Conservation (phyloP, 2,329 filamentous ascomycete species). For the Monosporascus cannonballus region DNA sequence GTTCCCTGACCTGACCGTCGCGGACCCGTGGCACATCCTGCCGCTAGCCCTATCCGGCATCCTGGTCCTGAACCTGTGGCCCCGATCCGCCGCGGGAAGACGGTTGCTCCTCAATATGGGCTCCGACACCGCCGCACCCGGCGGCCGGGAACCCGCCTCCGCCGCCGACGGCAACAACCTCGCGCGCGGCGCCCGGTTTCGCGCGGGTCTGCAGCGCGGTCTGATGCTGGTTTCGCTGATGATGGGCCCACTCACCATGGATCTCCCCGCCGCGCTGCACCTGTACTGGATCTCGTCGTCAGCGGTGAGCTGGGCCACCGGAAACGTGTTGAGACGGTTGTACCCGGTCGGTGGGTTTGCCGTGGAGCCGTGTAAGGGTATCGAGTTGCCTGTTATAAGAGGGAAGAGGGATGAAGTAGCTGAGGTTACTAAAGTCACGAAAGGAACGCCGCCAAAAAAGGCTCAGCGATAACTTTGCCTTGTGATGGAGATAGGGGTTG, state of each 20-base stretch:
- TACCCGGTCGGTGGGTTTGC: slow-evolving; percentile 17
- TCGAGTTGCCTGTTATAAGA: slow-evolving; percentile 11
- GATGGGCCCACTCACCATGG: slow-evolving; percentile 30
- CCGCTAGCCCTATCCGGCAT: slow-evolving; percentile 34
- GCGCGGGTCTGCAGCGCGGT: slow-evolving; percentile 18
- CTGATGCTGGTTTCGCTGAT: slow-evolving; percentile 23
- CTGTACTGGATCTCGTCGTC: slow-evolving; percentile 37
- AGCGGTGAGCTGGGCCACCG: slow-evolving; percentile 15
- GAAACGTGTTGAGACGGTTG: slow-evolving; percentile 10
- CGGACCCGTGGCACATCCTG: slow-evolving; percentile 45
- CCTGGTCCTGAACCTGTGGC: slow-evolving; percentile 29
- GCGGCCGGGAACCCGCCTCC: slow-evolving; percentile 8
- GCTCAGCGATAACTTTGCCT: not conserved
- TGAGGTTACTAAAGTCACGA: too few species aligned
- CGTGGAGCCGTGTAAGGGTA: slow-evolving; percentile 13
- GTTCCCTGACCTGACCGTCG: slow-evolving; percentile 47
- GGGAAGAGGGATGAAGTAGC: slow-evolving; percentile 1
- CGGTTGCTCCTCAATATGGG: slow-evolving; percentile 13
- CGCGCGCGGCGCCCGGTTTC: not conserved
- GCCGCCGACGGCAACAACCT: not conserved
- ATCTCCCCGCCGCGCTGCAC: slow-evolving; percentile 36
- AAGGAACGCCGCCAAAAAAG: not conserved
- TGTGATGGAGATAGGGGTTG: too few species aligned
- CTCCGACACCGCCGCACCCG: not conserved
- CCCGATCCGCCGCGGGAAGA: slow-evolving; percentile 17